Percentiles rank a stretch among this genome's conserved stretches.
Evolutionary conservation across 2,329 filamentous ascomycete species (phyloP).

Genomic region (Colletotrichum agaves): DNA sequence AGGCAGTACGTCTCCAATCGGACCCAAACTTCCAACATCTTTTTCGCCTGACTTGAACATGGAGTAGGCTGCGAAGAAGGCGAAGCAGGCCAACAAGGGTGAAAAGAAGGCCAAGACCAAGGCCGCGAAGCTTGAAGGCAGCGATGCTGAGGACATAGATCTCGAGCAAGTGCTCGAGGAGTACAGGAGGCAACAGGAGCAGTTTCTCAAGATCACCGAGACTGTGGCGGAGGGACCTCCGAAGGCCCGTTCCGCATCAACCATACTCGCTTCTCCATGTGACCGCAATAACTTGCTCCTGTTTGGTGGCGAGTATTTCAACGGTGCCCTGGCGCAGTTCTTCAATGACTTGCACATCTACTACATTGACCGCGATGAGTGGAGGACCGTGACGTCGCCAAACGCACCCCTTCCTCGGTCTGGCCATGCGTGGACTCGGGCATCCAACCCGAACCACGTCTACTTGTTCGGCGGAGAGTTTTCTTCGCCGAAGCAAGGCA

Average conservation of each 20-base stretch:
- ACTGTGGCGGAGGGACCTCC: constrained; percentile 76
- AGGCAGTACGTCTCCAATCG: constrained; percentile 50
- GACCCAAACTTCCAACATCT: neutral
- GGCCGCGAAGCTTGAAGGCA: constrained; percentile 78
- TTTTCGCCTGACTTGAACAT: constrained; percentile 39
- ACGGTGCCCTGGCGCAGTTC: constrained; percentile 84
- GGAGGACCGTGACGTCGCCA: constrained; percentile 89
- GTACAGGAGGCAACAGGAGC: constrained; percentile 92
- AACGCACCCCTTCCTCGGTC: constrained; percentile 91
- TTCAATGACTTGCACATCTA: constrained; percentile 75
- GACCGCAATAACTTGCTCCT: constrained; percentile 90
- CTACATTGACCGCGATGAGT: constrained; percentile 86
- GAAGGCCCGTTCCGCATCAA: constrained; percentile 80
- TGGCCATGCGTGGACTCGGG: constrained; percentile 94
- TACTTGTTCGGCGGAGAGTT: constrained; percentile 98
- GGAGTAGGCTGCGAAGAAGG: constrained; percentile 68
- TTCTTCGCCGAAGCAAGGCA: constrained; percentile 94
- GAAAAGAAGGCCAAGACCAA: constrained; percentile 85
- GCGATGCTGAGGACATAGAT: constrained; percentile 91
- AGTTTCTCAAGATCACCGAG: constrained; percentile 94
- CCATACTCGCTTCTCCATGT: constrained; percentile 84
- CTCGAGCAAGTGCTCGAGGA: constrained; percentile 93
- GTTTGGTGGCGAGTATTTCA: constrained; percentile 96
- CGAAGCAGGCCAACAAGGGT: constrained; percentile 88
- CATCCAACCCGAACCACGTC: constrained; percentile 83